These are phyloP conservation scores for Aspergillus novofumigatus DNA, from an alignment of 2,329 filamentous ascomycete species.

Conservation along the genomic window DNA sequence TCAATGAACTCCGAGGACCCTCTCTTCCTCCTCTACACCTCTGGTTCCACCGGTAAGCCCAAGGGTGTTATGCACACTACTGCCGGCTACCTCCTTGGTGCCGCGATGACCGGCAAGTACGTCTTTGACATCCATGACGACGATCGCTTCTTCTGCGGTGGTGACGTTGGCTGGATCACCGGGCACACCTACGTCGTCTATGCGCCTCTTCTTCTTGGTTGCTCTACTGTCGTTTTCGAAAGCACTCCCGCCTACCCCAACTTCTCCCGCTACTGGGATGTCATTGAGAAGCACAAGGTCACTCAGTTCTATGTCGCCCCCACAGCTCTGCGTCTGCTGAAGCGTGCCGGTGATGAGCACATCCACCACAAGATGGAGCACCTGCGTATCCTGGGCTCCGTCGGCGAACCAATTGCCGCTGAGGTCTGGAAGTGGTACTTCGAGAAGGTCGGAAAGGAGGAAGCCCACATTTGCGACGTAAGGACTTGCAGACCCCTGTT, in stretches of 20 bases:
- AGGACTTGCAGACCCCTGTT: constrained; percentile 40
- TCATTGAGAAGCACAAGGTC: constrained; percentile 89
- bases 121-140: constrained; percentile 96
- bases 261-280: constrained; percentile 98
- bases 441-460: constrained; percentile 87
- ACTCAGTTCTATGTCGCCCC: constrained; percentile 98
- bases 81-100: constrained; percentile 88
- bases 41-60: constrained; percentile 94
- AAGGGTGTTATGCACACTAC: constrained; percentile 99
- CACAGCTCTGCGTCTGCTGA: constrained; percentile 85
- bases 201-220: constrained; percentile 85
- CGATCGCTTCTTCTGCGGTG: constrained; percentile 94
- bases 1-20: constrained; percentile 90
- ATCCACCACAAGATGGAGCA: constrained; percentile 86
- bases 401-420: constrained; percentile 94
- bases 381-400: constrained; percentile 84
- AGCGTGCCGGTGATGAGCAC: constrained; percentile 90
- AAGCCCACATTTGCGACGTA: constrained; percentile 91
- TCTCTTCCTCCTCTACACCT: constrained; percentile 96
- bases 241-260: constrained; percentile 95
- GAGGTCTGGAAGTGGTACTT: constrained; percentile 99
- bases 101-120: constrained; percentile 92
- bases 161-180: constrained; percentile 98
- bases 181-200: constrained; percentile 99
- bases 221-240: constrained; percentile 94